Percentiles rank a stretch among this genome's conserved stretches.
phyloP scores from a whole-genome alignment of 768 basidiomycete genomes.

The Hydnomerulius pinastri region DNA sequence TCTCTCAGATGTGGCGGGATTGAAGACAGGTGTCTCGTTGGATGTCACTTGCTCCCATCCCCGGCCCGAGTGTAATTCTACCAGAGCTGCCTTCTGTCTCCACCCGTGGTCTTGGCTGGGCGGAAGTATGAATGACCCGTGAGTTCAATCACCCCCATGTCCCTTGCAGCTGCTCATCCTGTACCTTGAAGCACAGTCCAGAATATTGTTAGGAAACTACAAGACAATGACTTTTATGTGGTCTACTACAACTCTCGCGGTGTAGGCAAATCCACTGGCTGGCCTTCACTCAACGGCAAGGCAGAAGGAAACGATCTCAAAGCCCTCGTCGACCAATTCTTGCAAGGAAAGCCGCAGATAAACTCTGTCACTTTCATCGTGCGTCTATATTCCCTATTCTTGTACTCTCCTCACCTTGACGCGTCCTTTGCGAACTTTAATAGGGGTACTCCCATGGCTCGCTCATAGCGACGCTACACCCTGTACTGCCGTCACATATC shows the following conservation, averaged over 20 bases:
- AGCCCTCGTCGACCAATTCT: conserved; percentile 58
- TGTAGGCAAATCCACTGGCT: conserved; percentile 72
- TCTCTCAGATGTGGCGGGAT: conserved; percentile 9
- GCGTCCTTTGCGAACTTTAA: background rate
- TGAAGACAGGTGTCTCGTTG: conserved; percentile 46
- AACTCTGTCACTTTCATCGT: conserved; percentile 62
- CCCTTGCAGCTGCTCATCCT: background rate
- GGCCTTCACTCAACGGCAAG: conserved; percentile 71
- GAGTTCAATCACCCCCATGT: conserved; percentile 39
- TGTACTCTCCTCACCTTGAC: conserved; percentile 4
- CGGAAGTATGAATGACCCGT: conserved; percentile 78
- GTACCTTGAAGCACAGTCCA: conserved; percentile 34
- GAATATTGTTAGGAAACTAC: conserved; percentile 47
- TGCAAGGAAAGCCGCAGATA: conserved; percentile 44
- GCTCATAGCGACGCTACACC: conserved; percentile 67
- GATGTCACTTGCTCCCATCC: conserved; percentile 41
- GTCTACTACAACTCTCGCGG: conserved; percentile 78
- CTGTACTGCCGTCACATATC: conserved; percentile 49
- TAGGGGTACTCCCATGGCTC: conserved; percentile 86
- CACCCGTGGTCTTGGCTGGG: conserved; percentile 91
- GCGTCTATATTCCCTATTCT: conserved; percentile 25
- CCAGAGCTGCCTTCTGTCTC: conserved; percentile 65
- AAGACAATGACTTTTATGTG: conserved; percentile 52
- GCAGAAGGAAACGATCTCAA: conserved; percentile 71
- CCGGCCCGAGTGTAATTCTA: conserved; percentile 13